Evolutionary conservation across 176 grass and related monocot genomes (phyloP).

Genomic region (Rhynchospora breviuscula): DNA sequence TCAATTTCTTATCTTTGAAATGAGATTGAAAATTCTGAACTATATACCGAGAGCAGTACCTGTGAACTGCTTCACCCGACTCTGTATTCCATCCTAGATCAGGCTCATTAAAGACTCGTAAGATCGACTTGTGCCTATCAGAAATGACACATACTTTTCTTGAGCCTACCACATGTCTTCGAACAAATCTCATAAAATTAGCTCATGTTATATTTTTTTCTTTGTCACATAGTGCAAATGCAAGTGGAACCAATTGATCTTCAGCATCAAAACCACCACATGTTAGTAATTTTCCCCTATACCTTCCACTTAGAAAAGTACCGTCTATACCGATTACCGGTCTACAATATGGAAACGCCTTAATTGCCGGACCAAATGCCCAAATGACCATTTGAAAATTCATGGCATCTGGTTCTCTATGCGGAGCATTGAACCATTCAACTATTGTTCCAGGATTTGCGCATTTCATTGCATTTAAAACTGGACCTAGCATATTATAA

Average conservation of each 20-base stretch:
- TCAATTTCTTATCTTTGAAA: neutral
- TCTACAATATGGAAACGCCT: too few relatives aligned
- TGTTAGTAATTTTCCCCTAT: neutral
- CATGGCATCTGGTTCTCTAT: neutral
- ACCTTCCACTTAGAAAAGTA: neutral
- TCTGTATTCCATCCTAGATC: neutral
- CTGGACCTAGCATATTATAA: neutral
- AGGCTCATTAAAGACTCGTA: neutral
- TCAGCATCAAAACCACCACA: neutral
- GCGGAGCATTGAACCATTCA: neutral
- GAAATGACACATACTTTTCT: neutral
- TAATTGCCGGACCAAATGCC: too few relatives aligned
- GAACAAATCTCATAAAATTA: neutral
- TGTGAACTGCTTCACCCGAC: neutral
- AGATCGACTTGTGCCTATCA: neutral
- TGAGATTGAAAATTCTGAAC: neutral
- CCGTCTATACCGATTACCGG: neutral
- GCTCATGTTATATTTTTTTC: neutral
- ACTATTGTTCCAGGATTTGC: neutral
- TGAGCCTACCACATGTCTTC: neutral
- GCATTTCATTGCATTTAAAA: neutral
- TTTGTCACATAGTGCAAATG: neutral
- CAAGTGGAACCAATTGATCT: neutral
- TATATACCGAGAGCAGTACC: neutral
- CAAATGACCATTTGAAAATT: too few relatives aligned